Conservation (phyloP, 2,329 filamentous ascomycete genomes). For the Pseudopyricularia cyperi region DNA sequence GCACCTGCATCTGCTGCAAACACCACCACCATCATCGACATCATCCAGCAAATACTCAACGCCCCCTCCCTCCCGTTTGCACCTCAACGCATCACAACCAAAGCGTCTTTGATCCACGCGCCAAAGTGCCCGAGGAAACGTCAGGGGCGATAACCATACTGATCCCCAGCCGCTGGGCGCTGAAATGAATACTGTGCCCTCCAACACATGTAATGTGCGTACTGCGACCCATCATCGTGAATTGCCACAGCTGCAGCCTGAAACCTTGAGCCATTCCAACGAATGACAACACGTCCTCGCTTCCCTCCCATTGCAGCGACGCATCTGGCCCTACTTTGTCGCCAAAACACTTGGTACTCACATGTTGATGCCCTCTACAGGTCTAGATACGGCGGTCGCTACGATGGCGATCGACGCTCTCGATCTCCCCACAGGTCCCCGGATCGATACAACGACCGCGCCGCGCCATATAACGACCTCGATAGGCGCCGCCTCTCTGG, state of each 20-base stretch:
- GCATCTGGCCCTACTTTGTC: not conserved
- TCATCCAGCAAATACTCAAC: not conserved
- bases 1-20: not conserved
- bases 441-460: conserved; percentile 44
- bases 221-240: not conserved
- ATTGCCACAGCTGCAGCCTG: not conserved
- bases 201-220: conserved; percentile 3
- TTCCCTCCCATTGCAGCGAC: not conserved
- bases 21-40: not conserved
- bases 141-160: not conserved
- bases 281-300: not conserved
- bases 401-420: conserved; percentile 50
- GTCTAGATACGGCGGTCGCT: conserved; percentile 46
- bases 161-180: not conserved
- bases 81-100: not conserved
- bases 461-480: conserved; percentile 42
- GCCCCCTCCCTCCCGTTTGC: not conserved
- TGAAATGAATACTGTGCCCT: conserved; percentile 4
- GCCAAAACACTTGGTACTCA: not conserved
- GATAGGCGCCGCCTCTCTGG: conserved; percentile 58
- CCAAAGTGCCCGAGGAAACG: not conserved
- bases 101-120: not conserved
- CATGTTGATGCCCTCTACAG: conserved; percentile 16
- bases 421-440: conserved; percentile 56
- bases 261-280: not conserved